Conservation (phyloP, 2,329 filamentous ascomycete genomes). For the Cryphonectria carpinicola region DNA sequence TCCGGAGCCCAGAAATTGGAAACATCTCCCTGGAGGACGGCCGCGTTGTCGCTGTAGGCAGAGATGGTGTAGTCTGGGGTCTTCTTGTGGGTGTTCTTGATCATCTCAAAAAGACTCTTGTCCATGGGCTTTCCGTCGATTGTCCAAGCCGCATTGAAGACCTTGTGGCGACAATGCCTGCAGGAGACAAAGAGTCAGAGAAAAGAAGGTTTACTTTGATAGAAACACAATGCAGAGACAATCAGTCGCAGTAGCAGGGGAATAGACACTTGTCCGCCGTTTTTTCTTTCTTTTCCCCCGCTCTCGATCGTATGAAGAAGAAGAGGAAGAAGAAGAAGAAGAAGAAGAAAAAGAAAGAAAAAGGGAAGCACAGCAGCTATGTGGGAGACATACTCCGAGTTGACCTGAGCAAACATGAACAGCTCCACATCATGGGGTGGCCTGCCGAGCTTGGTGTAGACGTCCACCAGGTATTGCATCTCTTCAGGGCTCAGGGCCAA, state of each 20-base stretch:
- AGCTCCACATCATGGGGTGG: constrained; percentile 88
- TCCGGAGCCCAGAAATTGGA: constrained; percentile 87
- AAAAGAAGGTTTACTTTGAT: constrained; percentile 60
- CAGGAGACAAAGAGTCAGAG: constrained; percentile 64
- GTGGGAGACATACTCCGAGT: constrained; percentile 75
- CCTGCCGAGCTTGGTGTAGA: constrained; percentile 69
- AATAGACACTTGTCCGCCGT: constrained; percentile 24
- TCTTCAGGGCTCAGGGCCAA: constrained; percentile 86
- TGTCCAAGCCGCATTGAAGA: constrained; percentile 96
- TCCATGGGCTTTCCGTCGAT: constrained; percentile 84
- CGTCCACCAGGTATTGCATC: constrained; percentile 91
- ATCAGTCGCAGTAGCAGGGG: constrained; percentile 2
- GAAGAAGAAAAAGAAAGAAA: background rate
- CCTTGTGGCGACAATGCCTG: constrained; percentile 58
- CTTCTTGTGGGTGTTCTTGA: constrained; percentile 88
- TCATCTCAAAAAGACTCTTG: constrained; percentile 91
- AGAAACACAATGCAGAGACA: constrained; percentile 72
- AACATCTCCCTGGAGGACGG: constrained; percentile 77
- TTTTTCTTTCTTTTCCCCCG: background rate
- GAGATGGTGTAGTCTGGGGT: constrained; percentile 85
- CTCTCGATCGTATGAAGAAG: background rate
- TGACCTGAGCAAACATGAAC: constrained; percentile 99
- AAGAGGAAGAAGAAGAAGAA: background rate
- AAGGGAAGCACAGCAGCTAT: constrained; percentile 19
- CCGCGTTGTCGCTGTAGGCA: constrained; percentile 96